Base-by-base conservation (phyloP, 1,284 basidiomycete species). In the Ustilago lituana region DNA sequence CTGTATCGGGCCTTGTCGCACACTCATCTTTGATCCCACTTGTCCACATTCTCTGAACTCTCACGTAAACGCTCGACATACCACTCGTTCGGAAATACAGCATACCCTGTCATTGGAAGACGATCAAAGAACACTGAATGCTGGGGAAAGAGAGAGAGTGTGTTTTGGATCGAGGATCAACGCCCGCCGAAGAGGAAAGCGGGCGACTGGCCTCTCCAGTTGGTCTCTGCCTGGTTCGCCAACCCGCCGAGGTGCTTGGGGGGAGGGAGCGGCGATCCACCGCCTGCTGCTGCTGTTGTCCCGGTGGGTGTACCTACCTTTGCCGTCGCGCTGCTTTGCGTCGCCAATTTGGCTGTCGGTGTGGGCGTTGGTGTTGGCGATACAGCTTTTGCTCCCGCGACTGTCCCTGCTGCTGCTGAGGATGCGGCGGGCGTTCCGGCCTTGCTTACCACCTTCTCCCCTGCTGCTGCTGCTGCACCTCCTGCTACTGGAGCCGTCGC, bases 101-200 rank as follows among this genome's bases (percentile, higher is more conserved):
- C n/a, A n/a, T n/a, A n/a, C n/a, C n/a, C n/a, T n/a, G n/a, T n/a
- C n/a, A n/a, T n/a, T n/a, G n/a, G n/a, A n/a, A n/a, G n/a, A n/a
- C n/a, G n/a, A n/a, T n/a, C n/a, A n/a, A n/a, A n/a, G n/a, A n/a
- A n/a, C n/a, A n/a, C n/a, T n/a, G n/a, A n/a, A n/a, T n/a, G n/a
- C n/a, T n/a, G n/a, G n/a, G n/a, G n/a, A n/a, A n/a, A n/a, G n/a
- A n/a, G n/a, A n/a, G n/a, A n/a, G n/a, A n/a, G n/a, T n/a, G n/a
- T n/a, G n/a, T n/a, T n/a, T n/a, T n/a, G n/a, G n/a, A n/a, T n/a
- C n/a, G n/a, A n/a, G n/a, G n/a, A n/a, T n/a, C n/a, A 70, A 3
- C 67, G 57, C 4, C 67, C 58, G 14, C 67, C 67, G 23, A 65
- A 65, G 19, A 70, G 48, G n/a, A 65, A 70, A 1, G 67, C 67